Evolutionary conservation across 495 filamentous ascomycete species (phyloP), one percentile per base, ranked within the genome.

Genomic region (Hypoxylon crocopeplum): DNA sequence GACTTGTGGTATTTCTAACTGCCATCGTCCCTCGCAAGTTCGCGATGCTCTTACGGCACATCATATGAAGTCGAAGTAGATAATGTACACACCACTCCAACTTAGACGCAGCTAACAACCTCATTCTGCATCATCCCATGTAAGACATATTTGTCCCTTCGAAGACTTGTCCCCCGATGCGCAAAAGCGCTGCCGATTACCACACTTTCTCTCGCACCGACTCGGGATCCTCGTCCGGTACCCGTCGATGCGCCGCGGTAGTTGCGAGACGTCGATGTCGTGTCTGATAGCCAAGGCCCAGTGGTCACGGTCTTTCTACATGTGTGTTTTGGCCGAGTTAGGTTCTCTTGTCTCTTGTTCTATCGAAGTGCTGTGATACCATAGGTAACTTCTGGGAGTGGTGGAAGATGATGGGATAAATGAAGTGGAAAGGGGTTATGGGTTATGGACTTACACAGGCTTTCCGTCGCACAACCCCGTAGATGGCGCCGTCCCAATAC

Each of bases 381-480:
- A 7, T 10, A 16, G 10, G 15, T 1, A 5, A 21, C 4, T 19
- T 7, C 5, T 5, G 32, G 6, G 32, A 3, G 32, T 7, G 32
- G 3, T 8, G 12, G 32, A 34, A n/a, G 13, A 5, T n/a, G 13
- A 5, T 3, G 5, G 32, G 6, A n/a, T 34, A 34, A n/a, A 12
- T 7, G 12, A 45, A 16, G 16, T 16, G 15, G 13, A 12, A 7
- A 19, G 7, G 21, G 39, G 36, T 5, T 17, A 40, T 33, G 30
- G 25, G 48, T 3, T 29, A 12, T 6, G 3, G n/a, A 56, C 56
- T 48, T 48, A 69, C 62, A 20, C 66, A 69, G 5, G 50, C 62
- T 6, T 50, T 62, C 46, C 58, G 29, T 29, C 58, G 40, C 25
- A 41, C 36, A 0, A 50, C 13, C 30, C 66, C 66, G 3, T 47